Conservation (phyloP, 768 basidiomycete species). For the Chiua virens region DNA sequence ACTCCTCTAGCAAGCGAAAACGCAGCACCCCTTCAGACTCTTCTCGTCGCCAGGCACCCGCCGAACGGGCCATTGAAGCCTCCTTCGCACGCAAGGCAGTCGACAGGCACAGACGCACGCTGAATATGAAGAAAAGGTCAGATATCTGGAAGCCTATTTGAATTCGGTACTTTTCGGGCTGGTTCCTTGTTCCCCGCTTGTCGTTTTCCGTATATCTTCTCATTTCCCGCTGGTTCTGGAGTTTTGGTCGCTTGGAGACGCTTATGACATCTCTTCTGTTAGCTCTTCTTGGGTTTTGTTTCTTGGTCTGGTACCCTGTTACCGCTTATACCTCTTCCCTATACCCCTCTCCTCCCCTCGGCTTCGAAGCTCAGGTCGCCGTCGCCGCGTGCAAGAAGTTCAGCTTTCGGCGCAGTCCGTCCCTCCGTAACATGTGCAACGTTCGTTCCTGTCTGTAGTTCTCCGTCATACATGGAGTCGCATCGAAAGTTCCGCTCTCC, state of each 20-base stretch:
- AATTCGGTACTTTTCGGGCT: background rate
- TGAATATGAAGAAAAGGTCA: background rate
- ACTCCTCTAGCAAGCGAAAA: background rate
- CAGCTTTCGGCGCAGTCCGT: slow-evolving; percentile 2
- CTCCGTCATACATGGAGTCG: no score
- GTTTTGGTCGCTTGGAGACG: no score
- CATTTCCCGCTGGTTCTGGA: no score
- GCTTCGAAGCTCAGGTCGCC: no score
- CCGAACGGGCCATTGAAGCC: slow-evolving; percentile 1
- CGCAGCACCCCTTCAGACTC: background rate
- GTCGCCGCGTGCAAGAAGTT: no score
- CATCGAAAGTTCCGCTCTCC: no score
- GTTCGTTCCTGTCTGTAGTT: slow-evolving; percentile 12
- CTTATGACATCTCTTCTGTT: no score
- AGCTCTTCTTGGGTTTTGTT: no score
- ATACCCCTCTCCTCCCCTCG: no score
- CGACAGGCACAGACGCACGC: slow-evolving; percentile 10
- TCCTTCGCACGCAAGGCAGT: slow-evolving; percentile 3
- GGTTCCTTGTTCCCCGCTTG: background rate
- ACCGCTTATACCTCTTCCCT: no score
- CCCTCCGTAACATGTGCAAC: background rate
- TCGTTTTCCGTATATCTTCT: background rate
- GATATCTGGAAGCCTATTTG: slow-evolving; percentile 17
- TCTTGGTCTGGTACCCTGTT: no score
- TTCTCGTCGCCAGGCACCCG: slow-evolving; percentile 8